Base-by-base conservation (phyloP, 345 rosid genomes). In the Bruguiera gymnorhiza region DNA sequence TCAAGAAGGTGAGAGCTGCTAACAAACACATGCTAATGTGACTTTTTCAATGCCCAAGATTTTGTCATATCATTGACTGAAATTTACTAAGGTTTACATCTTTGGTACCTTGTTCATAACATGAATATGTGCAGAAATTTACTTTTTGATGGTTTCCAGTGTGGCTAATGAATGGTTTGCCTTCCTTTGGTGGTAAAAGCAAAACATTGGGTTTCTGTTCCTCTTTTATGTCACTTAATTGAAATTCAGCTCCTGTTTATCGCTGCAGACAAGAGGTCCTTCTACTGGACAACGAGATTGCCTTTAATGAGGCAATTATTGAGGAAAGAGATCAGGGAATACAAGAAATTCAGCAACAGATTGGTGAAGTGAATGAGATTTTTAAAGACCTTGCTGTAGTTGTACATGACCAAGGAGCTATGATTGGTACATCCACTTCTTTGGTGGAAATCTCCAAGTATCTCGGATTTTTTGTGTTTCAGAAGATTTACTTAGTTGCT, bases 281-380 rank as follows among this genome's bases (percentile, higher is more conserved):
- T 46, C 73, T 90, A 31, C 73, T 90, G 86, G 98, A 92, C 71
- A 92, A 95, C 68, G 98, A 92, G 85, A 89, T 95, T 71, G 82
- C 82, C 21, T 95, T 95, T 65, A 89, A 95, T 60, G 99, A 95
- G 66, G 98, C 97, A 63, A 65, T 92, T 32, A 92, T 92, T 57
- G 98, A 95, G 70, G 97, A 95, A 81, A 85, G 98, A 80, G 98
- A 95, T 59, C 98, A 87, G 63, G 97, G 98, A 69, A 95, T 95
- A 68, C 91, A 92, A 66, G 98, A 90, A 72, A 90, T 95, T 70
- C 98, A 90, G 81, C 90, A 87, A 76, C 97, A 92, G 81, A 92
- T 95, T 75, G 96, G 99, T 11, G 97, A 95, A 83, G 99, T 92
- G 70, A 88, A 95, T 20, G 94, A 95, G 73, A 87, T 90, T 23